A percentile compares a stretch with the other conserved stretches of the same genome.
Conservation (phyloP, 768 basidiomycete genomes). For the Hericium erinaceus region DNA sequence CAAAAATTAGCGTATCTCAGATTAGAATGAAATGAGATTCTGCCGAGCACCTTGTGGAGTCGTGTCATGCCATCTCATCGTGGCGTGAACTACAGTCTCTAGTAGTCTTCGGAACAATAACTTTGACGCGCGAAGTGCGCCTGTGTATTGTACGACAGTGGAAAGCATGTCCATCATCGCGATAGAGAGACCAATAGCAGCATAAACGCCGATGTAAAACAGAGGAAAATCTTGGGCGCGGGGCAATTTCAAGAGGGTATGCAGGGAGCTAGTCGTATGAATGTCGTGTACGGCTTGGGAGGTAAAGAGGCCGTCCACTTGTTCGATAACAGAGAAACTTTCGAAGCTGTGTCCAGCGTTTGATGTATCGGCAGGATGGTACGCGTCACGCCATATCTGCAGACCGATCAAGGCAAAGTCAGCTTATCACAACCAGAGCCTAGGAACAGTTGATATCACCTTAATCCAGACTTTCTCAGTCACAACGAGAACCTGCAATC, state of each 20-base stretch:
- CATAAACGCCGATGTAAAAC: constrained; percentile 68
- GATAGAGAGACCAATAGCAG: constrained; percentile 43
- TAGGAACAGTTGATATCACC: constrained; percentile 22
- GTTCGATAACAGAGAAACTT: constrained; percentile 16
- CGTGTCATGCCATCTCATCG: constrained; percentile 79
- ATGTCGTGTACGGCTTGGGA: constrained; percentile 13
- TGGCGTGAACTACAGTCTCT: constrained; percentile 64
- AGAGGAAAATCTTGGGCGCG: constrained; percentile 50
- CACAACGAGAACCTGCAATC: constrained; percentile 40
- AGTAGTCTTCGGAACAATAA: constrained; percentile 43
- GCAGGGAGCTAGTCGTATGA: constrained; percentile 6
- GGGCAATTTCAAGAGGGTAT: constrained; percentile 20
- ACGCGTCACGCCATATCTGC: constrained; percentile 56
- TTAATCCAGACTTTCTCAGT: constrained; percentile 71
- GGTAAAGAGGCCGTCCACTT: constrained; percentile 18
- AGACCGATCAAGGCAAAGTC: background rate
- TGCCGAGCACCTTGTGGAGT: constrained; percentile 57
- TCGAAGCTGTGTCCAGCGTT: constrained; percentile 9
- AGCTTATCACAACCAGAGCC: background rate
- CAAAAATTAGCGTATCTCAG: background rate
- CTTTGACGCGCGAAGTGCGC: constrained; percentile 33
- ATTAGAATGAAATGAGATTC: background rate
- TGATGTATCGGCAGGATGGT: constrained; percentile 19
- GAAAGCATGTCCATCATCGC: constrained; percentile 39
- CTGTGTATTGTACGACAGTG: constrained; percentile 50